phyloP scores from a whole-genome alignment of 2,329 filamentous ascomycete genomes.

The Colletotrichum gigasporum region DNA sequence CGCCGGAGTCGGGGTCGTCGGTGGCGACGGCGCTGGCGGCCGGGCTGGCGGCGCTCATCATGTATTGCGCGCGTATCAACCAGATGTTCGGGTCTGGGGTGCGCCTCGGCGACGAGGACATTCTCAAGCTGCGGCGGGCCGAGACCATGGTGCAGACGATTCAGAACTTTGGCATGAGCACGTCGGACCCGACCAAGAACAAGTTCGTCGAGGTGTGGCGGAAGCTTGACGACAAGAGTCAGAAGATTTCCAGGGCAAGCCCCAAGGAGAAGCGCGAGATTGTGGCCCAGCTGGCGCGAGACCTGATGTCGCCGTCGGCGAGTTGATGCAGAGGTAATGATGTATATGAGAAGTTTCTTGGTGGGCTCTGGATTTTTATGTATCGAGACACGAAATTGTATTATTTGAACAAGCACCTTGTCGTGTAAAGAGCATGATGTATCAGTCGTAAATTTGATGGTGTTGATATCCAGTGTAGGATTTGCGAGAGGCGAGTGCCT shows the following conservation, averaged over 20 bases:
- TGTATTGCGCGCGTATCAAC: slow-evolving; percentile 36
- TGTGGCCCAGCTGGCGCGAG: background rate
- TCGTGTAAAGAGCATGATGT: too few species aligned
- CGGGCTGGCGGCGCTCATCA: slow-evolving; percentile 41
- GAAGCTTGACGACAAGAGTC: slow-evolving; percentile 32
- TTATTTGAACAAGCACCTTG: too few species aligned
- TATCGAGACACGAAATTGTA: too few species aligned
- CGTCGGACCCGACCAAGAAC: slow-evolving; percentile 29
- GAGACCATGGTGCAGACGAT: background rate
- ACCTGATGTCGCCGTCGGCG: background rate
- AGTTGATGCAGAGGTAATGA: too few species aligned
- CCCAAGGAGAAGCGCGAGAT: background rate
- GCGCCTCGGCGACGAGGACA: slow-evolving; percentile 30
- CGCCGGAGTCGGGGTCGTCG: slow-evolving; percentile 34
- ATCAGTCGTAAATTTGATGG: too few species aligned
- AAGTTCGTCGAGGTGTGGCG: slow-evolving; percentile 41
- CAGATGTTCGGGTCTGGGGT: background rate
- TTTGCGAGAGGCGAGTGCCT: too few species aligned
- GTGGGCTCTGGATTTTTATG: too few species aligned
- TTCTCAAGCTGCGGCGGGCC: slow-evolving; percentile 24
- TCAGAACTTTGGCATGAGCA: slow-evolving; percentile 1
- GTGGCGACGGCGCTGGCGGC: slow-evolving; percentile 42
- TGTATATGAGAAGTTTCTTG: too few species aligned
- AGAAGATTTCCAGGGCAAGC: background rate
- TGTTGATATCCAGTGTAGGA: too few species aligned